These are phyloP conservation scores for Camellia lanceoleosa DNA, from an alignment of 148 eudicot species.

Conservation along the genomic window DNA sequence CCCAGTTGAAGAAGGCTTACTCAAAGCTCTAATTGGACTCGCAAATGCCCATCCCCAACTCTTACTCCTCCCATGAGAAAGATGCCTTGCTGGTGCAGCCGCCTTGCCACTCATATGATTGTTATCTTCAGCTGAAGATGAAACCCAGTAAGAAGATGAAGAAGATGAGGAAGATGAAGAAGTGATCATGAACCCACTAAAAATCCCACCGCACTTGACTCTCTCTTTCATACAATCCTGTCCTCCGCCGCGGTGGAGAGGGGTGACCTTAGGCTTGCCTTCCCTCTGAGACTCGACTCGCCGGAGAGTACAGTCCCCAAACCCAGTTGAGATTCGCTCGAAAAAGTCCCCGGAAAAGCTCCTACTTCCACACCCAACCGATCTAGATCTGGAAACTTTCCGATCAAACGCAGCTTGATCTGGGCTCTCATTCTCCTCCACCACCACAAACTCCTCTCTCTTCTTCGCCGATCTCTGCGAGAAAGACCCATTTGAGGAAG, in stretches of 20 bases:
- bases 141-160: slow-evolving; percentile 43
- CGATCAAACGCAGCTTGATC: not conserved
- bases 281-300: slow-evolving; percentile 82
- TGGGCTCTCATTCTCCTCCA: slow-evolving; percentile 51
- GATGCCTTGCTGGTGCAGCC: slow-evolving; percentile 16
- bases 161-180: slow-evolving; percentile 60
- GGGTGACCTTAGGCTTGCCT: slow-evolving; percentile 38
- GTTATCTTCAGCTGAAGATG: not conserved
- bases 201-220: slow-evolving; percentile 77
- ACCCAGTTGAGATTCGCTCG: slow-evolving; percentile 80
- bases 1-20: slow-evolving; percentile 23
- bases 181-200: slow-evolving; percentile 68
- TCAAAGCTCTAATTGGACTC: slow-evolving; percentile 74
- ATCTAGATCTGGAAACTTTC: slow-evolving; percentile 85
- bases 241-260: slow-evolving; percentile 2
- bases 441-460: slow-evolving; percentile 35
- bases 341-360: slow-evolving; percentile 89
- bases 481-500: not conserved
- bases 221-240: slow-evolving; percentile 44
- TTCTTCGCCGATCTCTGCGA: not conserved
- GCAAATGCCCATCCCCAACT: slow-evolving; percentile 95
- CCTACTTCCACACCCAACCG: slow-evolving; percentile 89
- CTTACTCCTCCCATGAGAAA: slow-evolving; percentile 42
- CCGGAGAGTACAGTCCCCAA: slow-evolving; percentile 84
- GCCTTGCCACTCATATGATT: slow-evolving; percentile 13